These are phyloP conservation scores for Plasmodium chabaudi DNA, from an alignment of 169 alveolate species.

Conservation along the genomic window DNA sequence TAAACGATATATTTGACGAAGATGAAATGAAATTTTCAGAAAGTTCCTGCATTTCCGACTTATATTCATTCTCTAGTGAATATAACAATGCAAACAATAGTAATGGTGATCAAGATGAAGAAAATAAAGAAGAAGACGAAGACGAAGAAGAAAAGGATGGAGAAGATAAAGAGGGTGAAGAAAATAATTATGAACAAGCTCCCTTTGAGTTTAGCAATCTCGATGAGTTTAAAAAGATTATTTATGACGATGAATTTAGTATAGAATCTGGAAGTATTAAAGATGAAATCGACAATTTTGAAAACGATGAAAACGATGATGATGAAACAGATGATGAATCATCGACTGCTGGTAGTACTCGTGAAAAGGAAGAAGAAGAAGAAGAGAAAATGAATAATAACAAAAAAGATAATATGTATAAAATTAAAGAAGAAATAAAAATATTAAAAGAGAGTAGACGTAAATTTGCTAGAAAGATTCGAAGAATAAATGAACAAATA, in stretches of 20 bases:
- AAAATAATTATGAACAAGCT: neutral
- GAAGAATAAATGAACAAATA: conserved; percentile 64
- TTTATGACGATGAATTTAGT: conserved; percentile 62
- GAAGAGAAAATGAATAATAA: neutral
- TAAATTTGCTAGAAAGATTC: conserved; percentile 17
- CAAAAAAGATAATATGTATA: neutral
- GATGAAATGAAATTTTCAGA: neutral
- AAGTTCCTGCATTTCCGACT: too few relatives aligned
- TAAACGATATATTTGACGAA: neutral
- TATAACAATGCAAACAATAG: neutral
- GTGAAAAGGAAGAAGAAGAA: neutral
- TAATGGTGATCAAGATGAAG: neutral
- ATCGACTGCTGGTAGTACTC: neutral
- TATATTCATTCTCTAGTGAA: neutral
- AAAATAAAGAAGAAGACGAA: neutral
- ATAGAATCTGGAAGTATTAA: conserved; percentile 32
- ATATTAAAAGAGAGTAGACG: conserved; percentile 18
- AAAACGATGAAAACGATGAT: conserved; percentile 30
- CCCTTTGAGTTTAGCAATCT: too few relatives aligned
- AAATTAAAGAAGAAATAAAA: conserved; percentile 36
- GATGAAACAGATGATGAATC: neutral
- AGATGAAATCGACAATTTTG: conserved; percentile 4
- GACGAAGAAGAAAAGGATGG: neutral
- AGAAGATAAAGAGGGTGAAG: neutral
- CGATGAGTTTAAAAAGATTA: neutral